Conservation (phyloP, 768 basidiomycete genomes). For the Dendrothele bispora region DNA sequence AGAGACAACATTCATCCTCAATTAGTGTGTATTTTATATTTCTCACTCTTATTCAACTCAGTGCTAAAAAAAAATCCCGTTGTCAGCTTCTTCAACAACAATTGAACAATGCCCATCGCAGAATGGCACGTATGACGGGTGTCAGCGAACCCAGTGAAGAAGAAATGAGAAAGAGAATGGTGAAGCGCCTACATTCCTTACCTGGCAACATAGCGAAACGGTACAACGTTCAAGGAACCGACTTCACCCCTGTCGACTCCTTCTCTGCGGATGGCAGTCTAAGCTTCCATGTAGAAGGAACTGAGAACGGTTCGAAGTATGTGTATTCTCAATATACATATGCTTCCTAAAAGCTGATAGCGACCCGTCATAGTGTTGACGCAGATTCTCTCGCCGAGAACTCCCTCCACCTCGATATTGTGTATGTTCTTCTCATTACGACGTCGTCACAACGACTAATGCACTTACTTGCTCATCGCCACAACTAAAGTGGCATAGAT, state of each 20-base stretch:
- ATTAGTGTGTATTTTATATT: constrained; percentile 29
- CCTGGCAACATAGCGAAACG: too few relatives aligned
- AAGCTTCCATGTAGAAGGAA: too few relatives aligned
- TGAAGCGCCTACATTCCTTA: too few relatives aligned
- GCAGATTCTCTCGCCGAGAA: constrained; percentile 27
- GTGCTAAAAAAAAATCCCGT: constrained; percentile 5
- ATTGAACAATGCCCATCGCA: constrained; percentile 62
- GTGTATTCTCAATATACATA: constrained; percentile 34
- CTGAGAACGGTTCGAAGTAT: too few relatives aligned
- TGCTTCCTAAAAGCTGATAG: constrained; percentile 18
- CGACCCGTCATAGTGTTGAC: constrained; percentile 3
- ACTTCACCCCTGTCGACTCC: too few relatives aligned
- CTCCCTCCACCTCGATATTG: constrained; percentile 69
- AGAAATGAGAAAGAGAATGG: constrained; percentile 45
- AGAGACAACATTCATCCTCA: constrained; percentile 33
- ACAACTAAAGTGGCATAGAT: constrained; percentile 36
- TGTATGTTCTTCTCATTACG: constrained; percentile 40
- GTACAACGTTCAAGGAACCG: too few relatives aligned
- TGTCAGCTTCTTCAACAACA: constrained; percentile 67
- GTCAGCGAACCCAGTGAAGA: constrained; percentile 48
- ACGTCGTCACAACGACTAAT: not conserved
- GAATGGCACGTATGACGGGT: constrained; percentile 70
- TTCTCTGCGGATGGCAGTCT: too few relatives aligned
- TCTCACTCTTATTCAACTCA: not conserved
- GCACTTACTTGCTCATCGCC: too few relatives aligned